Base-by-base conservation (phyloP, 768 basidiomycete genomes). In the Neoboletus magnificus region DNA sequence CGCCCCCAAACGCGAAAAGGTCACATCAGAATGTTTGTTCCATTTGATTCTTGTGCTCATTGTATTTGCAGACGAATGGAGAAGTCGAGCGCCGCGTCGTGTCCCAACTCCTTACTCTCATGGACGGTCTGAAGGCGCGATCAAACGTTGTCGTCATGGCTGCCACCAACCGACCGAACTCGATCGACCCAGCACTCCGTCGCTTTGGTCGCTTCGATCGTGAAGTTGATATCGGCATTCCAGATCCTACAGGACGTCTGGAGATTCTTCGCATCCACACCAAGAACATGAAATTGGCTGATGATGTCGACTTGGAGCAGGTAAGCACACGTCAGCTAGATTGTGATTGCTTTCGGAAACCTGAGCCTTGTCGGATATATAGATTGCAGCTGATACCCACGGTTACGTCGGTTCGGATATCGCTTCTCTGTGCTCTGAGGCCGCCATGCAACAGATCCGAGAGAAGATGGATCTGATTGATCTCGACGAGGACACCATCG, bases 91-190 rank as follows among this genome's bases (percentile, higher is more conserved):
- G 97, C 59, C 93, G 97, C 69, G 97, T 99, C 27, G 97, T 99
- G 13, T 98, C 97, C 0, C 97, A 99, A 73, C 82, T 99, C 23
- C 83, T 99, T 48, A 99, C 97, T 11, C 87, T 99, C 65, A 99
- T 99, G 97, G 97, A 99, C 62, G 95, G 95, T 63, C 79, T 99
- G 60, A 98, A 98, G 74, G 94, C 96, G 42, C 94, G 97, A 58
- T 96, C 97, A 23, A 99, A 98, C 68, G 93, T 99, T 42, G 97
- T 99, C 59, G 96, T 99, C 52, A 99, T 99, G 97, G 97, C 97
- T 54, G 97, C 97, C 22, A 99, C 94, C 54, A 98, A 98, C 79
- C 80, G 97, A 62, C 97, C 97, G 47, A 99, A 99, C 79, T 98
- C 97, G 22, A 98, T 99, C 64, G 97, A 99, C 71, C 97, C 97